phyloP scores from a whole-genome alignment of 176 grass and related monocot genomes.

The Zoysia japonica region DNA sequence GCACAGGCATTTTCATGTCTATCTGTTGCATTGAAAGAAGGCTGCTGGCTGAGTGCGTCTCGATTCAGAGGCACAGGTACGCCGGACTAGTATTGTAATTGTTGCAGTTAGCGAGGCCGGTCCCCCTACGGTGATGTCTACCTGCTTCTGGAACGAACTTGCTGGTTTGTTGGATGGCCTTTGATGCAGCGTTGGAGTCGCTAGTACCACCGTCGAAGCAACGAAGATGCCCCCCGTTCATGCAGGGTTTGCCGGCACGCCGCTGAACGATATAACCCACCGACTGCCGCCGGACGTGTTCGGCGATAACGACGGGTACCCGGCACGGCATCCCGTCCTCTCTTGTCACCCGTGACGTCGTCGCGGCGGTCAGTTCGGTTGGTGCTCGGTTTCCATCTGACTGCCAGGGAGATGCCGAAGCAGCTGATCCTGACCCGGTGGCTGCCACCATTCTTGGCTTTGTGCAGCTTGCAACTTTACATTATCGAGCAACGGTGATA shows the following conservation, averaged over 20 bases:
- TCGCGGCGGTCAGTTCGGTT: conserved; percentile 15
- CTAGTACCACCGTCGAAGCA: not conserved
- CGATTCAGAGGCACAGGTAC: conserved; percentile 21
- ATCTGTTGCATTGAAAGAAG: conserved; percentile 19
- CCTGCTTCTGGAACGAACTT: not conserved
- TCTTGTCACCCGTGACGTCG: conserved; percentile 35
- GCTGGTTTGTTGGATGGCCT: conserved; percentile 17
- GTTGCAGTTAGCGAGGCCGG: conserved; percentile 30
- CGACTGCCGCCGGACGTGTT: not conserved
- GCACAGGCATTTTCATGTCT: not conserved
- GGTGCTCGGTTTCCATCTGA: conserved; percentile 35
- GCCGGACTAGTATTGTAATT: conserved; percentile 5
- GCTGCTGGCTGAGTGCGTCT: not conserved
- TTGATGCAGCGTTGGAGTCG: conserved; percentile 33
- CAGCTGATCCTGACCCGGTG: conserved; percentile 22
- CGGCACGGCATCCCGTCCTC: not conserved
- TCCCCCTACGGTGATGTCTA: conserved; percentile 31
- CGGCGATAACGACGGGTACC: conserved; percentile 23
- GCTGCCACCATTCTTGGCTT: not conserved
- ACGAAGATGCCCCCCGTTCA: no score
- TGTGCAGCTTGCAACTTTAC: not conserved
- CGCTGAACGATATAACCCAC: conserved; percentile 6
- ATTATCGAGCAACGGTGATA: not conserved
- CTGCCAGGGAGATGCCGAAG: conserved; percentile 7
- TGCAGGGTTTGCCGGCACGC: not conserved